These are phyloP conservation scores for Phylloporus arenicola DNA, from an alignment of 768 basidiomycete genomes.

Conservation along the genomic window DNA sequence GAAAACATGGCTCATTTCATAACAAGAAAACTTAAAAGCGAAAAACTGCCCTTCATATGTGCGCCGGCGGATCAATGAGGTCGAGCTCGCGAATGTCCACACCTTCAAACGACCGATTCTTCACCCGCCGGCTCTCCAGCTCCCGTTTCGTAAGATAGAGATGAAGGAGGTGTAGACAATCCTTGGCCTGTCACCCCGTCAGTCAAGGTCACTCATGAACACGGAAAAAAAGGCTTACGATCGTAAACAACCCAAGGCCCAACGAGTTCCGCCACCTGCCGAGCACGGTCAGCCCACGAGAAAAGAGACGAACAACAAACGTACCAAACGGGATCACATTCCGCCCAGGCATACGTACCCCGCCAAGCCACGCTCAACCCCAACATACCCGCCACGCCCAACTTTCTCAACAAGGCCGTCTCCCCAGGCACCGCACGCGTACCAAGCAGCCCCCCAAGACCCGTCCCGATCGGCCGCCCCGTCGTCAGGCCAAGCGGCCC, in stretches of 20 bases:
- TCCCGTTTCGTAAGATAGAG: slow-evolving; percentile 69
- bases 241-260: slow-evolving; percentile 62
- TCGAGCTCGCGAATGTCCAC: slow-evolving; percentile 66
- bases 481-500: slow-evolving; percentile 16
- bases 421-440: slow-evolving; percentile 17
- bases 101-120: slow-evolving; percentile 65
- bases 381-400: slow-evolving; percentile 29
- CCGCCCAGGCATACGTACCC: slow-evolving; percentile 57
- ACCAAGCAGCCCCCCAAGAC: not conserved
- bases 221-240: slow-evolving; percentile 38
- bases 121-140: slow-evolving; percentile 61
- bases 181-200: slow-evolving; percentile 47
- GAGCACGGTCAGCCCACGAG: not conserved
- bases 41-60: not conserved
- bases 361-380: slow-evolving; percentile 47
- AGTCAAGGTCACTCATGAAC: not conserved
- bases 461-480: slow-evolving; percentile 7
- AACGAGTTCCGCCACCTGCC: slow-evolving; percentile 61
- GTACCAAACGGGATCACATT: slow-evolving; percentile 71
- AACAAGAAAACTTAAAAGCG: not conserved
- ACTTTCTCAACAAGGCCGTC: slow-evolving; percentile 19
- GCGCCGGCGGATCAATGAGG: slow-evolving; percentile 40
- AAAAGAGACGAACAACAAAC: not conserved
- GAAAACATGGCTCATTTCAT: not conserved
- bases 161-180: slow-evolving; percentile 61